phyloP scores from a whole-genome alignment of 371 early-diverging fungal genomes.

The Blakeslea trispora region DNA sequence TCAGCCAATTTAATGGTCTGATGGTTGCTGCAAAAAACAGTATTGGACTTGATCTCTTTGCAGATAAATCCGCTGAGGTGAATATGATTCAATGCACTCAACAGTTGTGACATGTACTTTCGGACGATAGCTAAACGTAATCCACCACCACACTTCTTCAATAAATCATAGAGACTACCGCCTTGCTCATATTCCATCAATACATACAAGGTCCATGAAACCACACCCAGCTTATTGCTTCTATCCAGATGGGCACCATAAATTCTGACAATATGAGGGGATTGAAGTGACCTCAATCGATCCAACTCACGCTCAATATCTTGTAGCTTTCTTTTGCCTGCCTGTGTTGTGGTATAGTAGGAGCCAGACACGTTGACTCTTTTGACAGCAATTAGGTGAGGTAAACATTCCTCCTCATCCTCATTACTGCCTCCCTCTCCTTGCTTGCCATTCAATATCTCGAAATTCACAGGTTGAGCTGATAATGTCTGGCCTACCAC shows the following conservation, averaged over 20 bases:
- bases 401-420: constrained; percentile 33
- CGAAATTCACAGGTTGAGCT: constrained; percentile 43
- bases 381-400: constrained; percentile 41
- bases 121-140: constrained; percentile 49
- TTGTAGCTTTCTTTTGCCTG: constrained; percentile 62
- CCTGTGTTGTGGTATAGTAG: constrained; percentile 48
- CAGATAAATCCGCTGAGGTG: constrained; percentile 63
- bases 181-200: constrained; percentile 57
- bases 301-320: constrained; percentile 64
- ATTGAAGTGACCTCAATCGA: constrained; percentile 54
- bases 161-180: constrained; percentile 45
- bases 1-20: constrained; percentile 47
- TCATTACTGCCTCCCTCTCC: constrained; percentile 4
- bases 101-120: constrained; percentile 60
- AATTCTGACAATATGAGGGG: constrained; percentile 55
- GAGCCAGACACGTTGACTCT: constrained; percentile 40
- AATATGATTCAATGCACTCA: constrained; percentile 59
- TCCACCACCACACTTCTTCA: constrained; percentile 54
- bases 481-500: constrained; percentile 40
- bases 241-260: constrained; percentile 61
- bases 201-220: constrained; percentile 56
- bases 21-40: constrained; percentile 39
- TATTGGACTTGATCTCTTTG: constrained; percentile 50
- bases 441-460: constrained; percentile 17
- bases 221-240: constrained; percentile 17